These are phyloP conservation scores for Ophiostoma novo-ulmi DNA, from an alignment of 2,329 filamentous ascomycete genomes.

Conservation along the genomic window DNA sequence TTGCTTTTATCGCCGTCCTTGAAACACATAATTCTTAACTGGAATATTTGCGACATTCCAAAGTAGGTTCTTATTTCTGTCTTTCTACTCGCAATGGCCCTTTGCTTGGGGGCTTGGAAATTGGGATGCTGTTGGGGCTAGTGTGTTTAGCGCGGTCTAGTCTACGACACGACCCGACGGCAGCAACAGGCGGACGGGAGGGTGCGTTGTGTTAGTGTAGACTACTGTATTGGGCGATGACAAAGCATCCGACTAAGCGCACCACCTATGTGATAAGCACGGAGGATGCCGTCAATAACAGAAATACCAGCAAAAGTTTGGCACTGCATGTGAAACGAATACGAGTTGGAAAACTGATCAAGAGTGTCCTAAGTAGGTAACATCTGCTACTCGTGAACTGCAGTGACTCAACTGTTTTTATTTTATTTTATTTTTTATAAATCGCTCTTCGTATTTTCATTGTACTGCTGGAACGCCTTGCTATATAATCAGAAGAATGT, in stretches of 20 bases:
- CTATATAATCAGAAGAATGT: not conserved
- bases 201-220: constrained; percentile 25
- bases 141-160: constrained; percentile 20
- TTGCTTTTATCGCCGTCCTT: not conserved
- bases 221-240: constrained; percentile 13
- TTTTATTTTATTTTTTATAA: too few relatives aligned
- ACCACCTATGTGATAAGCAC: not conserved
- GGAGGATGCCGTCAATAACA: not conserved
- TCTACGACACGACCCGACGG: constrained; percentile 27
- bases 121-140: constrained; percentile 21
- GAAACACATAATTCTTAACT: not conserved
- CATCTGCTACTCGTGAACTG: too few relatives aligned
- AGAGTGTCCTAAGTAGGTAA: too few relatives aligned
- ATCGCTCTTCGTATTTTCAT: too few relatives aligned
- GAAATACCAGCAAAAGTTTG: not conserved
- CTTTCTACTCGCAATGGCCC: not conserved
- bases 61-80: not conserved
- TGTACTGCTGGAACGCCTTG: not conserved
- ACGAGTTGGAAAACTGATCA: not conserved
- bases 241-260: constrained; percentile 1
- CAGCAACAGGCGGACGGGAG: constrained; percentile 26
- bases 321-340: not conserved
- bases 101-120: not conserved
- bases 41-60: constrained; percentile 1
- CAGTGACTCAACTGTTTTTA: too few relatives aligned